Evolutionary conservation across 75 land plant genomes (phyloP).

Genomic region (Adiantum capillusveneris): DNA sequence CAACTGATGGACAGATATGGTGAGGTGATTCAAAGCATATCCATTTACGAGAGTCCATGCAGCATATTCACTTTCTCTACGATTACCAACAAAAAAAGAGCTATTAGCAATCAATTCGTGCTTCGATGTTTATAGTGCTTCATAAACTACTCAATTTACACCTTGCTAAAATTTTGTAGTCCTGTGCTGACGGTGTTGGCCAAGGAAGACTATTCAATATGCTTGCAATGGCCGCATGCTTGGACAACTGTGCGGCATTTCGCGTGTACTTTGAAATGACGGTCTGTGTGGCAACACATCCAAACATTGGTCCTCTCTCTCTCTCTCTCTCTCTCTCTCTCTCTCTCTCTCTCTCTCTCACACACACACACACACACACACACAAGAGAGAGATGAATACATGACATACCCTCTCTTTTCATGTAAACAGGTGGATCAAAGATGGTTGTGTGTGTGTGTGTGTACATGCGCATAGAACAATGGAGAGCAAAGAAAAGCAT

Average conservation of each 20-base stretch:
- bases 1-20: constrained; percentile 81
- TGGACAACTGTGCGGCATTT: constrained; percentile 32
- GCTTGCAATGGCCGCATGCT: constrained; percentile 81
- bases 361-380: background rate
- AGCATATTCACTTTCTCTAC: constrained; percentile 98
- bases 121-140: no score
- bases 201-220: constrained; percentile 74
- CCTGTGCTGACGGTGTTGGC: constrained; percentile 61
- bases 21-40: constrained; percentile 88
- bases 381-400: background rate
- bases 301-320: no score
- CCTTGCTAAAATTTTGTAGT: constrained; percentile 74
- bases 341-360: no score
- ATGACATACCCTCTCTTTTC: background rate
- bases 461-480: no score
- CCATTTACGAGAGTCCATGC: constrained; percentile 99
- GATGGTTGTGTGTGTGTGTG: no score
- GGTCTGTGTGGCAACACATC: constrained; percentile 31
- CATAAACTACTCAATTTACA: no score
- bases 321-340: no score
- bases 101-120: no score
- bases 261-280: constrained; percentile 70
- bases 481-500: no score
- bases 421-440: no score
- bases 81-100: no score